Conservation (phyloP, 2,329 filamentous ascomycete genomes). For the Claviceps cyperi region DNA sequence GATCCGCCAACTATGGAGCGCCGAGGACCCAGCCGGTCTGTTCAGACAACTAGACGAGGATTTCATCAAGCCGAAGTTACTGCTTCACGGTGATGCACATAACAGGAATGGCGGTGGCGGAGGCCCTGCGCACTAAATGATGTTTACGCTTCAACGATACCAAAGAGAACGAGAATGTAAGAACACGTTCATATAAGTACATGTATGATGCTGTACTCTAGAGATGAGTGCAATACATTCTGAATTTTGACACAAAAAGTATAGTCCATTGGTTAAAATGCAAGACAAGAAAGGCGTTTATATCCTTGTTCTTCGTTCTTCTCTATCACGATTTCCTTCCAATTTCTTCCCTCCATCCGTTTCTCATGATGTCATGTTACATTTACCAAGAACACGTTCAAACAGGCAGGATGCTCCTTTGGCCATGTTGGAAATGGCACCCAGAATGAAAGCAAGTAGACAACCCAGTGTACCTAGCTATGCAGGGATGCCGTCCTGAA, state of each 20-base stretch:
- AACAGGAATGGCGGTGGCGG: conserved; percentile 10
- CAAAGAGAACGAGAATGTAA: background rate
- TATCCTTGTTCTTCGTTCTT: no score
- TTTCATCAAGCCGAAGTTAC: conserved; percentile 81
- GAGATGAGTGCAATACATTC: background rate
- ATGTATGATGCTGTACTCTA: background rate
- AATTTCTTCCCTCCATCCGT: no score
- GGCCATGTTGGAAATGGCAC: no score
- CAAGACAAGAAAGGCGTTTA: no score
- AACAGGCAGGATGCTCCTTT: no score
- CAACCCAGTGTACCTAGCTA: no score
- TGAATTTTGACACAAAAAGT: background rate
- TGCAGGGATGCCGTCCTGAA: no score
- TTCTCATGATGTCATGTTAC: no score
- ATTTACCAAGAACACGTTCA: no score
- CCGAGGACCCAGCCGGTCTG: conserved; percentile 77
- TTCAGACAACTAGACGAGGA: conserved; percentile 91
- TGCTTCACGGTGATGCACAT: conserved; percentile 53
- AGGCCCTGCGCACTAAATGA: conserved; percentile 6
- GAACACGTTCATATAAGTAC: no score
- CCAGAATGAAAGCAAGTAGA: no score
- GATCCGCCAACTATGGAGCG: conserved; percentile 66
- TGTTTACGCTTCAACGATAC: background rate
- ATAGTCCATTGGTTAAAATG: background rate
- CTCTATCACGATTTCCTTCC: no score